phyloP scores from a whole-genome alignment of 306 rosid genomes.

The Quercus alba region DNA sequence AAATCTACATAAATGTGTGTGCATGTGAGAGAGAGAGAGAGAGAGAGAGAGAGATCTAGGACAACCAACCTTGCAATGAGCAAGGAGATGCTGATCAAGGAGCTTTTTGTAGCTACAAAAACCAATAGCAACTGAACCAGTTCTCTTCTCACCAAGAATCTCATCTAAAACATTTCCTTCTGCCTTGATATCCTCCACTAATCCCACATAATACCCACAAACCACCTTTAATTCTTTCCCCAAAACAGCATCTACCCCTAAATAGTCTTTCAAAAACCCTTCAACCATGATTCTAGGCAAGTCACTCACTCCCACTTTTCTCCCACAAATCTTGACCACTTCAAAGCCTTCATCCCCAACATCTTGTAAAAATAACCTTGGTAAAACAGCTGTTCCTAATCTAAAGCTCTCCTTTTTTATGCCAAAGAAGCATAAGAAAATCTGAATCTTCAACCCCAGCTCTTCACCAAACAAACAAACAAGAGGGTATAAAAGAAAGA shows the following conservation, averaged over 20 bases:
- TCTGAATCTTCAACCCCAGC: slow-evolving; percentile 48
- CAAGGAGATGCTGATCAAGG: slow-evolving; percentile 33
- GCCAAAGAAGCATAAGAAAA: slow-evolving; percentile 61
- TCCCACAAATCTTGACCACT: slow-evolving; percentile 43
- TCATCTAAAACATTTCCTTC: neutral
- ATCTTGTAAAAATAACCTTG: slow-evolving; percentile 61
- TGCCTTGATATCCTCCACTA: slow-evolving; percentile 34
- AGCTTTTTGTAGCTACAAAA: slow-evolving; percentile 26
- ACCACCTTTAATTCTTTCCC: slow-evolving; percentile 59
- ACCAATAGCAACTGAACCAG: slow-evolving; percentile 15
- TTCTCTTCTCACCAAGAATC: slow-evolving; percentile 12
- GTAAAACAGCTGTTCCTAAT: slow-evolving; percentile 58
- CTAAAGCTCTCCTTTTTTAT: slow-evolving; percentile 36
- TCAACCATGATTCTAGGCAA: slow-evolving; percentile 70
- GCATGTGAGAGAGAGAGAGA: too few species aligned
- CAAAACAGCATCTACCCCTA: slow-evolving; percentile 47
- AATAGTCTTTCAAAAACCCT: slow-evolving; percentile 51
- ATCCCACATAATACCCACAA: slow-evolving; percentile 55
- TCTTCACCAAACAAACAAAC: slow-evolving; percentile 51
- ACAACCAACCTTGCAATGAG: slow-evolving; percentile 50
- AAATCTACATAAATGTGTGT: too few species aligned
- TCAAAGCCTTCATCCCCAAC: slow-evolving; percentile 56
- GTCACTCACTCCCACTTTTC: slow-evolving; percentile 45
- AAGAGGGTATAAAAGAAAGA: slow-evolving; percentile 56
- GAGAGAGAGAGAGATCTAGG: neutral